These are phyloP conservation scores for Dentipellis sp. DNA, from an alignment of 768 basidiomycete genomes.

Conservation along the genomic window DNA sequence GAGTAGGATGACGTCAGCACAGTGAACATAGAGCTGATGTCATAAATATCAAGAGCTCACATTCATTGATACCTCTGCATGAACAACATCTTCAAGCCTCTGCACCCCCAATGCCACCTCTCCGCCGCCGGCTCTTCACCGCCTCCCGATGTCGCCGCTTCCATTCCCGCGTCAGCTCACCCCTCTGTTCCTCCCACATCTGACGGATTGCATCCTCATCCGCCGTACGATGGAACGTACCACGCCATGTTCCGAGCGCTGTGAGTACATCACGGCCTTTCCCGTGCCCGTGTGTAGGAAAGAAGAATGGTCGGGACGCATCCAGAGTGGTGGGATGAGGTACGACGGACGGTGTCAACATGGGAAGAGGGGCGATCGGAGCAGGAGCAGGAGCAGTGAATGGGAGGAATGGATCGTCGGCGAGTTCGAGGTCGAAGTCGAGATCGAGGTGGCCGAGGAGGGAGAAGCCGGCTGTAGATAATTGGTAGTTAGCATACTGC, in stretches of 20 bases:
- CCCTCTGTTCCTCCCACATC: constrained; percentile 63
- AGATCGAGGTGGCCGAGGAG: constrained; percentile 67
- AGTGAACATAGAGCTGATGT: too few species aligned
- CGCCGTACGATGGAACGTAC: constrained; percentile 26
- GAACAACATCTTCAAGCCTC: background rate
- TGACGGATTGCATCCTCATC: constrained; percentile 52
- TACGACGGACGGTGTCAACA: background rate
- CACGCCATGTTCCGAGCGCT: background rate
- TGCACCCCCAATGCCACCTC: constrained; percentile 24
- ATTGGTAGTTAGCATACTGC: background rate
- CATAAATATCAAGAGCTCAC: too few species aligned
- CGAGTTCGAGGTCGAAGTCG: constrained; percentile 35
- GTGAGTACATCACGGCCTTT: constrained; percentile 38
- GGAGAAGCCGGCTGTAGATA: constrained; percentile 51
- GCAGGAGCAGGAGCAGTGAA: background rate
- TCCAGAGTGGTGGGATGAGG: background rate
- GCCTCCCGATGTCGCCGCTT: constrained; percentile 72
- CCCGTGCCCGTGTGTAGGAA: constrained; percentile 1
- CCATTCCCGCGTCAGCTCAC: constrained; percentile 66
- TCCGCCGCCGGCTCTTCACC: constrained; percentile 49
- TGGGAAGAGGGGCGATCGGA: background rate
- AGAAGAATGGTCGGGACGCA: constrained; percentile 9
- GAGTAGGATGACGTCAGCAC: too few species aligned
- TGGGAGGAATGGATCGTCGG: constrained; percentile 6
- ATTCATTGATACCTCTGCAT: constrained; percentile 10